These are phyloP conservation scores for Setaria italica DNA, from an alignment of 202 grass and related monocot species.

Conservation along the genomic window DNA sequence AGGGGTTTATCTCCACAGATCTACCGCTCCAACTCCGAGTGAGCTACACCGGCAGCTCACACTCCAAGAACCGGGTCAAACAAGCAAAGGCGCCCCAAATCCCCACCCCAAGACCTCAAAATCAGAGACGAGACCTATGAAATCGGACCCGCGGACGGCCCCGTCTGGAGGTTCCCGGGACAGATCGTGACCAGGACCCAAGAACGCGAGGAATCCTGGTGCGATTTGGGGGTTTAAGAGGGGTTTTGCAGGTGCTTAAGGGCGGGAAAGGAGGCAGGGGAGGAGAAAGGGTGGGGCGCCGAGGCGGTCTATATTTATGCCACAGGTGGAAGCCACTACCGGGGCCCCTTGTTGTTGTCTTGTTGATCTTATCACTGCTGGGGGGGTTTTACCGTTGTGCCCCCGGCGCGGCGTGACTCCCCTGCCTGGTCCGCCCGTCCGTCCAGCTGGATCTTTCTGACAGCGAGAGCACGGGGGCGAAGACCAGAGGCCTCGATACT, in stretches of 20 bases:
- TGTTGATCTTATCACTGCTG: slow-evolving; percentile 43
- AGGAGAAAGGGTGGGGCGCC: background rate
- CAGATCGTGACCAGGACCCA: background rate
- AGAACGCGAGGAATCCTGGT: background rate
- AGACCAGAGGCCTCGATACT: too few species aligned
- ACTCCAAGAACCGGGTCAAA: slow-evolving; percentile 48
- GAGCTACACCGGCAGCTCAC: slow-evolving; percentile 26
- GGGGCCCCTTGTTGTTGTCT: background rate
- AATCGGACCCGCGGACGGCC: background rate
- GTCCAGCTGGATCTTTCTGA: slow-evolving; percentile 46
- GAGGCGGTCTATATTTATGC: slow-evolving; percentile 43
- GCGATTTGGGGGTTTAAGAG: slow-evolving; percentile 36
- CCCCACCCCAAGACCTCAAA: slow-evolving; percentile 20
- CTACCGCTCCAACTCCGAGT: background rate
- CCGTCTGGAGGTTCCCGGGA: background rate
- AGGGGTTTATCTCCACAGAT: slow-evolving; percentile 11
- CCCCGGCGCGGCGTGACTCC: background rate
- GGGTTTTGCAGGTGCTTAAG: slow-evolving; percentile 41
- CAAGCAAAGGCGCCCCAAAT: slow-evolving; percentile 32
- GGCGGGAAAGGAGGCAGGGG: slow-evolving; percentile 50
- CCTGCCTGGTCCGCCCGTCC: background rate
- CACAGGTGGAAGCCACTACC: slow-evolving; percentile 50
- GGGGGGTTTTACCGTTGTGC: slow-evolving; percentile 3
- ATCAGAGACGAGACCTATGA: slow-evolving; percentile 14
- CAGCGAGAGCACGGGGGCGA: background rate